Evolutionary conservation across 805 yeast species (phyloP), one percentile per base, ranked within the genome.

Genomic region (Candida ascalaphidarum): DNA sequence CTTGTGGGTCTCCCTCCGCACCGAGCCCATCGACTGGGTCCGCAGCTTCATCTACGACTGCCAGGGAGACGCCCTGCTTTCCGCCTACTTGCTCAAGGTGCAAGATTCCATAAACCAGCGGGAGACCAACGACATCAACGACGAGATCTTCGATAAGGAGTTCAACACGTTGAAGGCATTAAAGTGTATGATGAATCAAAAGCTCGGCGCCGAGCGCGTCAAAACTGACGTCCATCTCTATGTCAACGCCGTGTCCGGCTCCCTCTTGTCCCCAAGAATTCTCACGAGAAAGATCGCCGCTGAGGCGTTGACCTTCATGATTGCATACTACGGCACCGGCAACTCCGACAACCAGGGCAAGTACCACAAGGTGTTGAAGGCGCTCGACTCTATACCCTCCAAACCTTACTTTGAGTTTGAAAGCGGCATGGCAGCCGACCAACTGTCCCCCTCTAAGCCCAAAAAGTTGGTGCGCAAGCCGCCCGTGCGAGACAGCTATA

Each of bases 1-100:
- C 40, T 65, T 92, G 29, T 84, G 92, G 81, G 95, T 92, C 5
- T 84, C 95, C 26, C 62, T 89, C 23, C 74, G 97, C 38, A 85
- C 97, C 0, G 97, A 89, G 48, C 86, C 88, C 14, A 58, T 62
- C 12, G 66, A 58, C 32, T 89, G 97, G 96, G 92, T 84, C 0
- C 65, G 72, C 27, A 66, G 63, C 14, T 92, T 92, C 43, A 64
- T 85, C n/a, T 58, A 51, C 35, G 74, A 67, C 28, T 67, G 73
- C 24, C 94, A 84, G 49, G 97, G 97, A 7, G 85, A 81, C 34
- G 68, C 78, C 7, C 81, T 85, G 0, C 65, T 92, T 29, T 74
- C 84, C 6, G 72, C 76, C 11, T 75, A 74, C 21, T 58, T 63
- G 29, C 42, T 45, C 15, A 57, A 58, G 31, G 43, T 92, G 24